Percentiles rank a stretch among this genome's conserved stretches.
These are phyloP conservation scores for Rhododendron ferrugineum DNA, from an alignment of 148 eudicot species.

Conservation along the genomic window DNA sequence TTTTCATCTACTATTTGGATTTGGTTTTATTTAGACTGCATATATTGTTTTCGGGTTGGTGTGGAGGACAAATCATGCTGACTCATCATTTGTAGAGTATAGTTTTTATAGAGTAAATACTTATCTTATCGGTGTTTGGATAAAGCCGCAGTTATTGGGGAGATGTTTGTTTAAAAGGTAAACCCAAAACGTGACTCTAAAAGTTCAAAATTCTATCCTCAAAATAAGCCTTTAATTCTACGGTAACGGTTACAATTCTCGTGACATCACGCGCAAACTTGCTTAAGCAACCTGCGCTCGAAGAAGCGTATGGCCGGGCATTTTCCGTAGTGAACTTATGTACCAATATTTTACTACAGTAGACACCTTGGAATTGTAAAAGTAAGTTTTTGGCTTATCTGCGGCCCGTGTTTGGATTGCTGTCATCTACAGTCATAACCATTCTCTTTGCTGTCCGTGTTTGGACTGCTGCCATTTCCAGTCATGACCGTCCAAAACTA, in stretches of 20 bases:
- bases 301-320: neutral
- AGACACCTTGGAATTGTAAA: too few relatives aligned
- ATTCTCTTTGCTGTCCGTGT: too few relatives aligned
- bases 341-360: too few relatives aligned
- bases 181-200: neutral
- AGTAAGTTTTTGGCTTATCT: neutral
- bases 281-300: neutral
- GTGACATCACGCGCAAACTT: neutral
- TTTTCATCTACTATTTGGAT: neutral
- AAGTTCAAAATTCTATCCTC: neutral
- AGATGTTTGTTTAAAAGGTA: neutral
- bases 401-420: neutral
- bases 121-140: neutral
- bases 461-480: neutral
- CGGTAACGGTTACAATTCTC: neutral
- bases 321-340: neutral
- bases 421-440: neutral
- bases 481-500: too few relatives aligned
- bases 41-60: neutral
- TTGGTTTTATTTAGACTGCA: neutral
- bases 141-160: neutral
- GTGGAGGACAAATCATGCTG: neutral
- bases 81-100: neutral
- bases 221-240: neutral
- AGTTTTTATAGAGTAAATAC: neutral